phyloP scores from a whole-genome alignment of 768 basidiomycete genomes.

The Lactarius sp. region DNA sequence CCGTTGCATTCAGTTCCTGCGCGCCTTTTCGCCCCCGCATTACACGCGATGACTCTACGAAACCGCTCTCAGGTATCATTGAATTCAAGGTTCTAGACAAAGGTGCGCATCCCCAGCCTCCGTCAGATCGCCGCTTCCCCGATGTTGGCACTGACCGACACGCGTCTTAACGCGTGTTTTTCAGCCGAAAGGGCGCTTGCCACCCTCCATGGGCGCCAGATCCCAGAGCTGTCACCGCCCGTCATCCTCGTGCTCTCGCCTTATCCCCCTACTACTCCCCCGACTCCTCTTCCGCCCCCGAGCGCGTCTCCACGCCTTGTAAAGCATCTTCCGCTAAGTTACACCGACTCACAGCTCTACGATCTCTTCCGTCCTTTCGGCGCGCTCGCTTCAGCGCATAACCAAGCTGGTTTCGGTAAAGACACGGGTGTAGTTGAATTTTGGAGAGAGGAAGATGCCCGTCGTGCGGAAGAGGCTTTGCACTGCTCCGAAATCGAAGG shows the following conservation, averaged over 20 bases:
- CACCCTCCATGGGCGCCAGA: constrained; percentile 69
- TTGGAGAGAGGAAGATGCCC: constrained; percentile 84
- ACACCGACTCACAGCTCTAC: constrained; percentile 69
- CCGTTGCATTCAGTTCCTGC: constrained; percentile 65
- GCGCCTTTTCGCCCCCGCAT: constrained; percentile 81
- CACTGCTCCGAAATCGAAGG: constrained; percentile 82
- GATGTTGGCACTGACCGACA: not conserved
- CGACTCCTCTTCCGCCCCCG: constrained; percentile 69
- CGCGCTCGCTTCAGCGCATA: constrained; percentile 72
- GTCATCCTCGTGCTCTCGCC: constrained; percentile 70
- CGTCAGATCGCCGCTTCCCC: constrained; percentile 7
- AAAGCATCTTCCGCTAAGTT: constrained; percentile 72
- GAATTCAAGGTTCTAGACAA: constrained; percentile 80
- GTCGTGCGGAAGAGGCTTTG: constrained; percentile 71
- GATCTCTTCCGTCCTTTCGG: constrained; percentile 83
- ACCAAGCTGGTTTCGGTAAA: constrained; percentile 68
- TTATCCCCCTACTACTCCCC: constrained; percentile 74
- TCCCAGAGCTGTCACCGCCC: constrained; percentile 55
- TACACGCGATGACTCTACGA: constrained; percentile 49
- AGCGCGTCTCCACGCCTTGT: constrained; percentile 75
- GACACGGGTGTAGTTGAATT: constrained; percentile 81
- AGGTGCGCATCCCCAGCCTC: constrained; percentile 43
- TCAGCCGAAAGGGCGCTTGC: constrained; percentile 87
- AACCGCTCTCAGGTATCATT: constrained; percentile 63
- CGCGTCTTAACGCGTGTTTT: constrained; percentile 22